These are phyloP conservation scores for Tetracladium setigerum DNA, from an alignment of 495 filamentous ascomycete species.

Conservation along the genomic window DNA sequence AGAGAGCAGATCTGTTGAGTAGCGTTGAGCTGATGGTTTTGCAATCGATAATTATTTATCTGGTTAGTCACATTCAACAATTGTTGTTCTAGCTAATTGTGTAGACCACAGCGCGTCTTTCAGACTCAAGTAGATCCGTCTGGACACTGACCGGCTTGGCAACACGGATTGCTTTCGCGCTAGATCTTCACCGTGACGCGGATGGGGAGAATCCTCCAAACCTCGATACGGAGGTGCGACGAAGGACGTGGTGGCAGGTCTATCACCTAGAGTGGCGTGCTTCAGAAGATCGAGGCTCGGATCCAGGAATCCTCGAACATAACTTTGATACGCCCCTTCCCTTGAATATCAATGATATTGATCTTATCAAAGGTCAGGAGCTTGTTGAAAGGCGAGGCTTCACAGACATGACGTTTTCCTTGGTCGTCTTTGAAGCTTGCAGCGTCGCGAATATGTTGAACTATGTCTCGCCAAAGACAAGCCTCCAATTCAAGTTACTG, in stretches of 20 bases:
- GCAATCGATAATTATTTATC: constrained; percentile 43
- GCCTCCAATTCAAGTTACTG: constrained; percentile 14
- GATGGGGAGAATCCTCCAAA: constrained; percentile 55
- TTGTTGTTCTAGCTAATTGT: neutral
- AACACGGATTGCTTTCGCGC: constrained; percentile 66
- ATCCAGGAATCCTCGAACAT: constrained; percentile 58
- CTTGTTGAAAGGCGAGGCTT: constrained; percentile 47
- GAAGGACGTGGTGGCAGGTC: constrained; percentile 76
- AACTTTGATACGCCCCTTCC: constrained; percentile 69
- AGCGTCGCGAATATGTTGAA: too few species aligned
- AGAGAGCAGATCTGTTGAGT: constrained; percentile 27
- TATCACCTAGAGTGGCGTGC: constrained; percentile 66
- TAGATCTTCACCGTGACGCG: constrained; percentile 72
- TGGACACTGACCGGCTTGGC: constrained; percentile 61
- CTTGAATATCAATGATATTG: constrained; percentile 70
- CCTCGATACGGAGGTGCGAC: constrained; percentile 76
- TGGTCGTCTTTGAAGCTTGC: constrained; percentile 42
- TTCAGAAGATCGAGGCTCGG: constrained; percentile 76
- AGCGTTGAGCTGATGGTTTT: constrained; percentile 36
- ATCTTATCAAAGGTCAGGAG: constrained; percentile 56
- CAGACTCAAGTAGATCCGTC: constrained; percentile 5
- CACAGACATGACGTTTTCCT: constrained; percentile 71
- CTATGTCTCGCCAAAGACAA: too few species aligned
- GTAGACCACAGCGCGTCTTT: neutral
- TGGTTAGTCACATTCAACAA: constrained; percentile 26